Base-by-base conservation (phyloP, 805 yeast species). In the Blastobotrys terrestris region DNA sequence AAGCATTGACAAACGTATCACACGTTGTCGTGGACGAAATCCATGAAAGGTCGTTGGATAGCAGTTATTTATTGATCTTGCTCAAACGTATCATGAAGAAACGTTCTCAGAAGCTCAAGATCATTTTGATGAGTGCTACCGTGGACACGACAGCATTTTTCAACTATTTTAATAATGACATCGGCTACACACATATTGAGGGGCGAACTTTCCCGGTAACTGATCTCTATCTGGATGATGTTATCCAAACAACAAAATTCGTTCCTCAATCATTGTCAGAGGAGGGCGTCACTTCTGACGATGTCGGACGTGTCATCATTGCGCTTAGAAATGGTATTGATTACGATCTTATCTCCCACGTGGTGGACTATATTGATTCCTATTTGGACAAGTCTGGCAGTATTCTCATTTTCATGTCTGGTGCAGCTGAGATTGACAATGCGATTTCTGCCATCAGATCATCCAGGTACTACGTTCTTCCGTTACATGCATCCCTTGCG, bases 191-290 rank as follows among this genome's bases (percentile, higher is more conserved):
- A 35, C 96, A 90, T 65, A 90, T 92, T 54, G 87, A 84, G 60
- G 99, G 99, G 0, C 76, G 98, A 58, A 94, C 98, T 0, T 92
- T 87, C 66, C 98, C 99, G 0, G 95, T 92, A 21, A 66, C 79
- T 48, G 96, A 90, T 62, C 72, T 71, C 53, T 91, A 80, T 61
- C 74, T 92, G 54, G 95, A 87, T 53, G 79, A 79, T 11, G 74
- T 90, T 7, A 68, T 92, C 40, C 70, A 71, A 0, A 72, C 71
- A 6, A 67, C 86, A 1, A 77, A 85, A 54, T 91, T 83, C 61
- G 72, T 57, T 39, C 63, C 59, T 2, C 31, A 35, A 44, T 5
- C 65, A 58, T 18, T 46, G 3, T 14, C 31, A 7, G 62, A 56
- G 2, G 63, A 60, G 8, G 57, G 57, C 16, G 56, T 57, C 6